phyloP scores from a whole-genome alignment of 257 asterid genomes.

The Eucommia ulmoides region DNA sequence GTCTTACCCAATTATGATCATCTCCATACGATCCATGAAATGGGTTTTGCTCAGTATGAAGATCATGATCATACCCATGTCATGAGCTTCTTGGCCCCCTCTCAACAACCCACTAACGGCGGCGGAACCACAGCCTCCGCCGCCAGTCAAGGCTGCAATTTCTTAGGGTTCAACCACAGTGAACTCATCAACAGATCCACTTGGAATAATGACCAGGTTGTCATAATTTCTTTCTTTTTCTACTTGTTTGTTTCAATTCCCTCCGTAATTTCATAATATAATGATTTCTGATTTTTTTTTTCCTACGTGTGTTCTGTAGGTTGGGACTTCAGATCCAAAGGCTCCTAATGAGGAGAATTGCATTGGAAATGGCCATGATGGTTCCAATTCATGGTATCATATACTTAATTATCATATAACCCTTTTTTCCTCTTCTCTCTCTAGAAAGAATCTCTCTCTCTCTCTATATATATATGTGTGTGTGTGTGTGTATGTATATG shows the following conservation, averaged over 20 bases:
- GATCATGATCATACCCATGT: slow-evolving; percentile 1
- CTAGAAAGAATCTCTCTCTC: not conserved
- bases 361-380: not conserved
- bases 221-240: not conserved
- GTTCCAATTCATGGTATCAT: not conserved
- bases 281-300: not conserved
- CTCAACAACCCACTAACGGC: not conserved
- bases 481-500: not conserved
- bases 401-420: not conserved
- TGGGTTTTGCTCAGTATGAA: slow-evolving; percentile 1
- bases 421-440: not conserved
- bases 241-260: not conserved
- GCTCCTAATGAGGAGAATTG: not conserved
- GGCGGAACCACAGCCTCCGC: not conserved
- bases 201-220: slow-evolving; percentile 1
- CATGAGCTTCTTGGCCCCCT: not conserved
- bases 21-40: slow-evolving; percentile 3
- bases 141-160: not conserved
- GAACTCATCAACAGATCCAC: slow-evolving; percentile 1
- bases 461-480: not conserved
- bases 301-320: not conserved
- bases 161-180: not conserved
- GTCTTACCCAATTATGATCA: too few species aligned
- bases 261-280: not conserved
- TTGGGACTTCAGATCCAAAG: slow-evolving; percentile 1